A percentile compares a stretch with the other conserved stretches of the same genome.
These are phyloP conservation scores for Aspergillus neotritici DNA, from an alignment of 2,329 filamentous ascomycete species.

Conservation along the genomic window DNA sequence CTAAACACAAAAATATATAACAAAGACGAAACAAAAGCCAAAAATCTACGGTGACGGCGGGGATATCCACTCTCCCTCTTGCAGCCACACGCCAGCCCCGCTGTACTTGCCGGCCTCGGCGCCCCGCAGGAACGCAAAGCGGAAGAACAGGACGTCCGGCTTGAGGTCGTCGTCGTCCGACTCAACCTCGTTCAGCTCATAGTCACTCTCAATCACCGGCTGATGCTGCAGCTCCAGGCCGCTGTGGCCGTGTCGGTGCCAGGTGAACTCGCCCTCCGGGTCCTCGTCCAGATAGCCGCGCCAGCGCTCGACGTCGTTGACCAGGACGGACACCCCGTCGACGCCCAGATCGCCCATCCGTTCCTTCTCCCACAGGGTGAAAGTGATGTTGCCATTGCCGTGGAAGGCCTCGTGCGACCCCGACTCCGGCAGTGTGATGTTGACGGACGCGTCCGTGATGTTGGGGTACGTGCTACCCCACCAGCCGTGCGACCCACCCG, in stretches of 20 bases:
- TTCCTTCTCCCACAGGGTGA: constrained; percentile 38
- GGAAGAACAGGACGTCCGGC: constrained; percentile 42
- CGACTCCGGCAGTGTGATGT: constrained; percentile 40
- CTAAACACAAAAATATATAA: constrained; percentile 1
- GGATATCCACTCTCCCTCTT: constrained; percentile 33
- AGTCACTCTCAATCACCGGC: constrained; percentile 21
- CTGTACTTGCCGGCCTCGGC: constrained; percentile 37
- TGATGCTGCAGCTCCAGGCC: constrained; percentile 32
- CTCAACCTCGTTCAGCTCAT: constrained; percentile 7
- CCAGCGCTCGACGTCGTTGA: constrained; percentile 61
- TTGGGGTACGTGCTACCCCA: constrained; percentile 46
- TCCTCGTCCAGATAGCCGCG: constrained; percentile 51
- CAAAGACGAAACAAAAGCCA: not conserved
- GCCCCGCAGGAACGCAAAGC: constrained; percentile 43
- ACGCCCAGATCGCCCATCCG: constrained; percentile 37
- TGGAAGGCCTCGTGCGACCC: constrained; percentile 23
- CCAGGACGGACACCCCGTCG: constrained; percentile 55
- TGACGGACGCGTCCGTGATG: constrained; percentile 45
- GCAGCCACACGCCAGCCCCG: constrained; percentile 36
- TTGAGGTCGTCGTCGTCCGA: constrained; percentile 18
- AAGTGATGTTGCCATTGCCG: constrained; percentile 44
- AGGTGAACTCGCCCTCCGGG: constrained; percentile 45
- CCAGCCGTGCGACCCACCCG: constrained; percentile 39
- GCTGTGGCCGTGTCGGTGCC: constrained; percentile 41
- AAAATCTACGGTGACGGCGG: constrained; percentile 19